Conservation (phyloP, 2,329 filamentous ascomycete species). For the Arthrocladium fulminans region DNA sequence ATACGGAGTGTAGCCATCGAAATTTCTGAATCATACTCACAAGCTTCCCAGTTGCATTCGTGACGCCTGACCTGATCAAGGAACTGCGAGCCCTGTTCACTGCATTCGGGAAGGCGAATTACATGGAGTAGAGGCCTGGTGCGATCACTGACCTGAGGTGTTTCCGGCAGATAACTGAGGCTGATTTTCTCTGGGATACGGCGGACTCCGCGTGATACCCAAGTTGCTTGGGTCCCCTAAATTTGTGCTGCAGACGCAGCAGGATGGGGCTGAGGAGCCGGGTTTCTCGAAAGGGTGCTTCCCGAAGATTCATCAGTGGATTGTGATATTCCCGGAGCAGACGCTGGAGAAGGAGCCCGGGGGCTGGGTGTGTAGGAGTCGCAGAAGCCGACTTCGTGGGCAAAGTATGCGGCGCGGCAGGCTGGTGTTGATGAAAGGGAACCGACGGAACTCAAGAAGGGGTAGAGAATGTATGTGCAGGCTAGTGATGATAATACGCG, state of each 20-base stretch:
- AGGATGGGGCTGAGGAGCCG: constrained; percentile 4
- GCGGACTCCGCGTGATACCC: constrained; percentile 4
- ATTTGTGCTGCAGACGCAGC: constrained; percentile 7
- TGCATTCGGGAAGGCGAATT: constrained; percentile 9
- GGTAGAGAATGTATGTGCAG: constrained; percentile 9
- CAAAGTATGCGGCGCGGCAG: constrained; percentile 9
- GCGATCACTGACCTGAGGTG: constrained; percentile 8
- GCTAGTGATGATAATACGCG: constrained; percentile 13
- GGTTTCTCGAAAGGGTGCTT: constrained; percentile 9
- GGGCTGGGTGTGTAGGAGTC: constrained; percentile 8
- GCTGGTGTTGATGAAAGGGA: constrained; percentile 11
- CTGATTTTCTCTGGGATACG: constrained; percentile 11
- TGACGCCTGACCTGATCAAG: constrained; percentile 11
- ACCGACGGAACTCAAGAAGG: constrained; percentile 10
- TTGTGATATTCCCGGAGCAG: constrained; percentile 11
- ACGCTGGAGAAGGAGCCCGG: constrained; percentile 6
- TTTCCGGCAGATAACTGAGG: constrained; percentile 10
- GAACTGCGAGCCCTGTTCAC: constrained; percentile 11
- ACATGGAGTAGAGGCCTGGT: constrained; percentile 8
- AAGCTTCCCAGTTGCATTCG: constrained; percentile 8
- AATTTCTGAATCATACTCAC: constrained; percentile 12
- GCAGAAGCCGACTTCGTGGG: constrained; percentile 5
- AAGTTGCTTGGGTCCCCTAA: constrained; percentile 9
- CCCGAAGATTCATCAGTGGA: constrained; percentile 13
- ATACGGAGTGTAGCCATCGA: constrained; percentile 12